Base-by-base conservation (phyloP, 805 yeast species). In the Phaffomyces antillensis region DNA sequence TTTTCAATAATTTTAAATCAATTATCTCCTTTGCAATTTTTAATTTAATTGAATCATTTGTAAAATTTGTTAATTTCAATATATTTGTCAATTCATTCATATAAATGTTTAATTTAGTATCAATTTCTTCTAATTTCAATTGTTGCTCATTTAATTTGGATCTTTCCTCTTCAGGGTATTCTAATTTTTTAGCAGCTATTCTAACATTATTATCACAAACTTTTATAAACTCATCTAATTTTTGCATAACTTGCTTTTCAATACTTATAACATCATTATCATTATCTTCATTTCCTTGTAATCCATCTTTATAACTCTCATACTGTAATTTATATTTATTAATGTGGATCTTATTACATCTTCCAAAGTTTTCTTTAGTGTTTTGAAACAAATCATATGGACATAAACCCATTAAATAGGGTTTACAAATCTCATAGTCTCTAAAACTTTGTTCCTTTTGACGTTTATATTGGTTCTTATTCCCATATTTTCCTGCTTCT, bases 351-450 rank as follows among this genome's bases (percentile, higher is more conserved):
- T 73, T 75, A 0, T 87, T 86, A 59, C 98, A 90, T 47, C 73
- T 72, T 2, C 96, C 96, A 50, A 86, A 64, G 58, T 84, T 86
- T 57, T 83, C 84, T 60, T 88, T 89, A 12, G 96, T 86, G 7
- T 87, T 86, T 12, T 73, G 72, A 57, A 90, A 86, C 39, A 89
- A 61, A 51, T 89, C 96, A 60, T 85, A 82, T 0, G 96, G 91
- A 54, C 98, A 90, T 9, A 77, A 75, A 0, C 93, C 96, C 15
- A 87, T 86, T n/a, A 90, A 62, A 59, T 81, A 90, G 17, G 85
- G 71, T 59, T 84, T 85, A 64, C 98, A 90, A 7, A 88, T 80
- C 37, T 77, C 68, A 13, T 78, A 72, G 43, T 79, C 82, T 32
- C 65, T 63, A 41, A 82, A 61, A 42, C 72, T 61, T 50, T 66